Percentiles rank a stretch among this genome's conserved stretches.
These are phyloP conservation scores for Begonia loranthoides DNA, from an alignment of 306 rosid species.

Conservation along the genomic window DNA sequence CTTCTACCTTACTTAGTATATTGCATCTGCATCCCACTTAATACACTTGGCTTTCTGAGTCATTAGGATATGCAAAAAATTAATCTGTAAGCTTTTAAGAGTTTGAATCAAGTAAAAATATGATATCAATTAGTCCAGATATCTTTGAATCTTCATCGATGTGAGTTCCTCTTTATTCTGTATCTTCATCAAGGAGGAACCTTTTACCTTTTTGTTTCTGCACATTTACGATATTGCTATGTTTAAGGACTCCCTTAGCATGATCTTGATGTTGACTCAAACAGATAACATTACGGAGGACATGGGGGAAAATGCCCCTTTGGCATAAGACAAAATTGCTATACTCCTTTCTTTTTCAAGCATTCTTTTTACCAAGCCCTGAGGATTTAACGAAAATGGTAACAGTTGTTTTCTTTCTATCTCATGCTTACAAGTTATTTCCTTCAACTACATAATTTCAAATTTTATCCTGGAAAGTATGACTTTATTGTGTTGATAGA, in stretches of 20 bases:
- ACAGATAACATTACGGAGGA: constrained; percentile 79
- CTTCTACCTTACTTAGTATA: no score
- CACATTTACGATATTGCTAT: no score
- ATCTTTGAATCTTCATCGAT: background rate
- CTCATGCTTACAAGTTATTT: constrained; percentile 3
- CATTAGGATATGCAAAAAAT: no score
- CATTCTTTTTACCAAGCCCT: constrained; percentile 68
- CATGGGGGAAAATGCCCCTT: constrained; percentile 90
- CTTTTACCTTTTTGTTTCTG: background rate
- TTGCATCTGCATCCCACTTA: no score
- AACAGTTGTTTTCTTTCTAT: constrained; percentile 10
- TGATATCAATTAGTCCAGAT: background rate
- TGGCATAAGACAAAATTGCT: constrained; percentile 79
- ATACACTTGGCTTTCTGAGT: no score
- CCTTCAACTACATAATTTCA: no score
- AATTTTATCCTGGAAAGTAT: no score
- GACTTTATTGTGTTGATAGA: background rate
- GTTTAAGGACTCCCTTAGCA: no score
- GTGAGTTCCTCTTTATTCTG: background rate
- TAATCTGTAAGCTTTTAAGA: no score
- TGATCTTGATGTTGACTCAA: constrained; percentile 15
- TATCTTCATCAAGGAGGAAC: constrained; percentile 3
- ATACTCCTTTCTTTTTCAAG: constrained; percentile 55
- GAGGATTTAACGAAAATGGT: constrained; percentile 81
- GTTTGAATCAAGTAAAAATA: no score